These are phyloP conservation scores for Dactylellina haptotyla DNA, from an alignment of 2,329 filamentous ascomycete species.

Conservation along the genomic window DNA sequence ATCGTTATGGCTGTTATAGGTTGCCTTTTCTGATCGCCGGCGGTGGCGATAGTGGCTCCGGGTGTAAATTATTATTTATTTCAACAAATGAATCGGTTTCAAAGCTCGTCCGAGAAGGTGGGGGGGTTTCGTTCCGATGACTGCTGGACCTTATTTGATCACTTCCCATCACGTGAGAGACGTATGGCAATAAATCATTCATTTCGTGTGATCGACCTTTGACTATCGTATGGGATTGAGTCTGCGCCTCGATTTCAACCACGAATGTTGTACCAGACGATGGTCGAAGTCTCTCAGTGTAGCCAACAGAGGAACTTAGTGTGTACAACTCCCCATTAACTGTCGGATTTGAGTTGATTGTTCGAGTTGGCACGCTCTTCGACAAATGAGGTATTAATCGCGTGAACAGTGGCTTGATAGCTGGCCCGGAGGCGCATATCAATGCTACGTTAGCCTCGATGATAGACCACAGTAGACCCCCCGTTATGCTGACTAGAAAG, in stretches of 20 bases:
- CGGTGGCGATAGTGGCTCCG: neutral
- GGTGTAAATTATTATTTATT: neutral
- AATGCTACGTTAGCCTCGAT: conserved; percentile 10
- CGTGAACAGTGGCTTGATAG: conserved; percentile 13
- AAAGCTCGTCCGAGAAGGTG: neutral
- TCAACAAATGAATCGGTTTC: neutral
- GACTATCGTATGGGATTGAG: neutral
- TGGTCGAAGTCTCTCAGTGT: neutral
- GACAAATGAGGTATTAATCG: conserved; percentile 7
- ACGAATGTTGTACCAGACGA: neutral
- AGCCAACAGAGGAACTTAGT: neutral
- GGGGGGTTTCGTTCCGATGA: neutral
- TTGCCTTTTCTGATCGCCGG: neutral
- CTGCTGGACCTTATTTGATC: neutral
- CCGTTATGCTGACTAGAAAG: conserved; percentile 2
- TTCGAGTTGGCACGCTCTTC: neutral
- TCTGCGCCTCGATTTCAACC: neutral
- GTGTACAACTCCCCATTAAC: neutral
- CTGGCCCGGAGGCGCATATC: conserved; percentile 18
- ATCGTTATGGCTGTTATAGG: neutral
- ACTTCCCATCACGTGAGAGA: neutral
- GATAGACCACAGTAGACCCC: conserved; percentile 3
- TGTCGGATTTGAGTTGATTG: neutral
- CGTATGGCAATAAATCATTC: neutral
- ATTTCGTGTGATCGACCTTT: neutral